Conservation (phyloP, 345 rosid genomes). For the Lumnitzera littorea region DNA sequence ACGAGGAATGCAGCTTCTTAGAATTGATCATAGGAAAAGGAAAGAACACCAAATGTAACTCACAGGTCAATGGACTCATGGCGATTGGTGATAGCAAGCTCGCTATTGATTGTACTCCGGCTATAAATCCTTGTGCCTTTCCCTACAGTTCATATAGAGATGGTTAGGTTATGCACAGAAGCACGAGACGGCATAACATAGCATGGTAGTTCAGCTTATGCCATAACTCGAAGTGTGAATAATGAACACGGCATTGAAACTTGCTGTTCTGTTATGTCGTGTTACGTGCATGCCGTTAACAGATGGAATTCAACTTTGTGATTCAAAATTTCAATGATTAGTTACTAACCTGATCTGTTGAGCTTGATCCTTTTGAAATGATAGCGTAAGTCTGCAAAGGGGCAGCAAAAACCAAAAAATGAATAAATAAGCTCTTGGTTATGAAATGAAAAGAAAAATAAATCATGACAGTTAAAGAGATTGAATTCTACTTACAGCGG, state of each 20-base stretch:
- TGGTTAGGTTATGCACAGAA: not conserved
- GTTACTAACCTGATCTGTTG: constrained; percentile 33
- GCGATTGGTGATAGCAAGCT: constrained; percentile 41
- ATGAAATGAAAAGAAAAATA: not conserved
- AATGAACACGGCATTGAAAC: too few species aligned
- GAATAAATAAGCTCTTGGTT: not conserved
- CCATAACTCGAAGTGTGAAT: too few species aligned
- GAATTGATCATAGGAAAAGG: too few species aligned
- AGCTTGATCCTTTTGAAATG: constrained; percentile 45
- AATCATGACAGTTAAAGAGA: too few species aligned
- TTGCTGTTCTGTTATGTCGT: too few species aligned
- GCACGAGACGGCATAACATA: not conserved
- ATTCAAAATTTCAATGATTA: too few species aligned
- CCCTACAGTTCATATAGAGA: constrained; percentile 22
- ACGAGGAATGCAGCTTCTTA: not conserved
- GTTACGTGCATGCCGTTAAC: too few species aligned
- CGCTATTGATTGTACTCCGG: constrained; percentile 43
- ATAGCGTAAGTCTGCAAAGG: constrained; percentile 40
- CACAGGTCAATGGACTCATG: constrained; percentile 51
- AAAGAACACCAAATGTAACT: constrained; percentile 5
- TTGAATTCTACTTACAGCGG: constrained; percentile 24
- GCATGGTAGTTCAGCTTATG: not conserved
- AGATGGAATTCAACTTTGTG: too few species aligned
- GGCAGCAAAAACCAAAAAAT: not conserved
- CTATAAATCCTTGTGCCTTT: constrained; percentile 49